Evolutionary conservation across 2,329 filamentous ascomycete genomes (phyloP).

Genomic region (Colletotrichum caudatum): DNA sequence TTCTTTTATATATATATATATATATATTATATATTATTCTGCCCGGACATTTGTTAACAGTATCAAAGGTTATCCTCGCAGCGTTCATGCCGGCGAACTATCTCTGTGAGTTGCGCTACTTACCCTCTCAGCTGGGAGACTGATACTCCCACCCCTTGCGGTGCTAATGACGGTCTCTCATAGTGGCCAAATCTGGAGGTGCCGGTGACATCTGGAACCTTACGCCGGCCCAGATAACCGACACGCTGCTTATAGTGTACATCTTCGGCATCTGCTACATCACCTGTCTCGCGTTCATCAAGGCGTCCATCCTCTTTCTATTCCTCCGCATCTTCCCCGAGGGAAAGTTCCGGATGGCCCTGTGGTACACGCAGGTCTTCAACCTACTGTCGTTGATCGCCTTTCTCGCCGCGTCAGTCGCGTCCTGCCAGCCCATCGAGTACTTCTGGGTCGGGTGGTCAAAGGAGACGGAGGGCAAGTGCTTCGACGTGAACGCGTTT

Average conservation of each 20-base stretch:
- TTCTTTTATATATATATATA: no score
- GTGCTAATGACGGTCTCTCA: not conserved
- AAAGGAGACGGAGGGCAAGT: constrained; percentile 45
- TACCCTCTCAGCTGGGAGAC: no score
- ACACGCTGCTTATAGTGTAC: constrained; percentile 47
- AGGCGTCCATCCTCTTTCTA: constrained; percentile 53
- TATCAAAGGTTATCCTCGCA: constrained; percentile 4
- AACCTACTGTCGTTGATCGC: constrained; percentile 38
- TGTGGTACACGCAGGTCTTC: constrained; percentile 43
- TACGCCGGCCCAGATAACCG: constrained; percentile 45
- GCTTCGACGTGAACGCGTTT: constrained; percentile 53
- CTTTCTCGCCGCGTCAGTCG: constrained; percentile 51
- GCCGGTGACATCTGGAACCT: constrained; percentile 45
- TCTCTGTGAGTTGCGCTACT: not conserved
- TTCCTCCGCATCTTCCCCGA: constrained; percentile 53
- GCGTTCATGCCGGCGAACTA: constrained; percentile 32
- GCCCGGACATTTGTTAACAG: not conserved
- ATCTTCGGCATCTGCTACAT: constrained; percentile 51
- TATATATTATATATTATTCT: no score
- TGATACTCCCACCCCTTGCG: no score
- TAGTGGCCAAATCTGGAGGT: constrained; percentile 10
- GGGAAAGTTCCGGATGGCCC: constrained; percentile 43
- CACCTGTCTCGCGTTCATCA: constrained; percentile 50
- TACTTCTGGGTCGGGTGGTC: constrained; percentile 58
- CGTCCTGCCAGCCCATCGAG: constrained; percentile 56